Conservation (phyloP, 805 yeast species). For the Danielia oregonensis region DNA sequence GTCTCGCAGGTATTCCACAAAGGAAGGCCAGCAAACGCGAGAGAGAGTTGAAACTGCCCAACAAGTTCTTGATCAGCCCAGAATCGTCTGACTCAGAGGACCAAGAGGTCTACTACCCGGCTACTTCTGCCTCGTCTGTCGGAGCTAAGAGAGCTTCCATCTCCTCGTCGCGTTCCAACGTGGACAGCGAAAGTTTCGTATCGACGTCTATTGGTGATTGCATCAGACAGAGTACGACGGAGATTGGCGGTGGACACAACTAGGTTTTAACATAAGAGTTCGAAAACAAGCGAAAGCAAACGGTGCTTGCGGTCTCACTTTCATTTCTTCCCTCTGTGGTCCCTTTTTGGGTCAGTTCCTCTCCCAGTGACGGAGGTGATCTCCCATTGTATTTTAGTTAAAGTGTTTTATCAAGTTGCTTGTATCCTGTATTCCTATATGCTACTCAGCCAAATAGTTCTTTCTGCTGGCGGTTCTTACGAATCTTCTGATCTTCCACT, state of each 20-base stretch:
- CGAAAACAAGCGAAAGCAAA: background rate
- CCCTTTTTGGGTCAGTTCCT: background rate
- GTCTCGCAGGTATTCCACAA: background rate
- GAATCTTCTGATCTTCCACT: constrained; percentile 91
- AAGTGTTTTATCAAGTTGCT: background rate
- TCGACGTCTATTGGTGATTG: constrained; percentile 39
- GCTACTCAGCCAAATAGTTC: constrained; percentile 59
- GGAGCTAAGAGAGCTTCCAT: constrained; percentile 12
- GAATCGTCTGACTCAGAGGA: constrained; percentile 23
- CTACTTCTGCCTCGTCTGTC: constrained; percentile 1
- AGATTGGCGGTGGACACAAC: constrained; percentile 30
- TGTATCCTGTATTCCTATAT: constrained; percentile 2
- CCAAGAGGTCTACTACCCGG: constrained; percentile 9
- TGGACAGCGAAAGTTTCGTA: constrained; percentile 35
- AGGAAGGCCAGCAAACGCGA: background rate
- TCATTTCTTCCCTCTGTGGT: background rate
- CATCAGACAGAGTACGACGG: constrained; percentile 36
- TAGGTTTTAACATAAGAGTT: too few species aligned
- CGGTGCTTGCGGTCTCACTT: background rate
- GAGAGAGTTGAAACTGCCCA: constrained; percentile 2
- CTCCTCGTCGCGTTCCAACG: constrained; percentile 11
- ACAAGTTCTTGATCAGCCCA: constrained; percentile 22
- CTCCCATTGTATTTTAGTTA: background rate
- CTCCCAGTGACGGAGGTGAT: background rate
- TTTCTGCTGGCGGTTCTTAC: constrained; percentile 94